Percentiles rank a stretch among this genome's conserved stretches.
Conservation (phyloP, 805 yeast species). For the Maudiozyma pseudohumilis region DNA sequence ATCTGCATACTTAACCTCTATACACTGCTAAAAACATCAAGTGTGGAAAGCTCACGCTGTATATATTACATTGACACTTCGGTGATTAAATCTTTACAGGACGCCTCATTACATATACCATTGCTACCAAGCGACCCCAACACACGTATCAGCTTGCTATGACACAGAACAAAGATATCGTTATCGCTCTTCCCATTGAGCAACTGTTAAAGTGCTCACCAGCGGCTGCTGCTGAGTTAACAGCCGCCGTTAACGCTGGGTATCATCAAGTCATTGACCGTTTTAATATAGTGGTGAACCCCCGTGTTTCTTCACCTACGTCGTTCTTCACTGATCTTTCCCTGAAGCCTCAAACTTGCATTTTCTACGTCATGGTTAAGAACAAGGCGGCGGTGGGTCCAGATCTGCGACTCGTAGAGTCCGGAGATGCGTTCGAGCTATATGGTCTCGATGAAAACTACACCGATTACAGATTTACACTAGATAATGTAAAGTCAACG, state of each 20-base stretch:
- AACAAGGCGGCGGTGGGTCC: not conserved
- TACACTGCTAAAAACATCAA: too few species aligned
- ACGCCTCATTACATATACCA: not conserved
- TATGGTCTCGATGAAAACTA: not conserved
- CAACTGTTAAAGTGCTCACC: not conserved
- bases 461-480: conserved; percentile 1
- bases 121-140: not conserved
- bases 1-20: too few species aligned
- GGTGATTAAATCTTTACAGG: too few species aligned
- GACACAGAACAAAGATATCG: not conserved
- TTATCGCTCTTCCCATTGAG: not conserved
- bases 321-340: conserved; percentile 1
- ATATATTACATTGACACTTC: too few species aligned
- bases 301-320: not conserved
- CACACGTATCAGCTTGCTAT: not conserved
- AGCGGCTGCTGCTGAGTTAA: not conserved
- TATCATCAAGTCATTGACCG: not conserved
- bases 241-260: not conserved
- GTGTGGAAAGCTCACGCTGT: not conserved
- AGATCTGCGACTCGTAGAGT: not conserved
- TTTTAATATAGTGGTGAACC: not conserved
- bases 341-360: not conserved
- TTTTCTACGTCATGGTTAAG: conserved; percentile 1
- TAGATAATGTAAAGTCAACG: conserved; percentile 26
- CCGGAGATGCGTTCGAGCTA: not conserved